Evolutionary conservation across 345 rosid genomes (phyloP).

Genomic region (Erysimum cheiranthoides): DNA sequence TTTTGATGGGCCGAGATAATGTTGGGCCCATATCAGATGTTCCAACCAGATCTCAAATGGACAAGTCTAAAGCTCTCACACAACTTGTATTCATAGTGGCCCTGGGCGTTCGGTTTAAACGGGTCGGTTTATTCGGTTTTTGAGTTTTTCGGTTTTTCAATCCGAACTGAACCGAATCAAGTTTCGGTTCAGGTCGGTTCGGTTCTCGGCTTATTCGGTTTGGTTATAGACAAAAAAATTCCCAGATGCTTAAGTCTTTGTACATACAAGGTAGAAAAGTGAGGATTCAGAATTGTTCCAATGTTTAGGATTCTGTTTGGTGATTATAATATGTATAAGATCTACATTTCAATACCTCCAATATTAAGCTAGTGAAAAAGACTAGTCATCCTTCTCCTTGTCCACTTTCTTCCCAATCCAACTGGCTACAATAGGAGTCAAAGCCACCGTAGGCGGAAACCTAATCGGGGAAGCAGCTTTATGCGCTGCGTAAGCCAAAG

Average conservation of each 20-base stretch:
- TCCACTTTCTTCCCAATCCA: slow-evolving; percentile 91
- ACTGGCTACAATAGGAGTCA: slow-evolving; percentile 85
- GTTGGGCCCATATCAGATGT: too few species aligned
- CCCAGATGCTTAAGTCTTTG: not conserved
- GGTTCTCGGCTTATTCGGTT: too few species aligned
- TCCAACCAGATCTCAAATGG: not conserved
- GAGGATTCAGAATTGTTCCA: not conserved
- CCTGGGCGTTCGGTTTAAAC: too few species aligned
- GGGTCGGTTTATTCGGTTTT: too few species aligned
- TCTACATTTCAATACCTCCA: slow-evolving; percentile 22
- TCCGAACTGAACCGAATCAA: too few species aligned
- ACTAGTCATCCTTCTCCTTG: slow-evolving; percentile 45
- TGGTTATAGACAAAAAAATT: too few species aligned
- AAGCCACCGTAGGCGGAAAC: slow-evolving; percentile 90
- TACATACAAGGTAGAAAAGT: not conserved
- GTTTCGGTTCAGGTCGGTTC: too few species aligned
- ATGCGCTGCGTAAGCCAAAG: slow-evolving; percentile 90
- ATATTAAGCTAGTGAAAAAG: not conserved
- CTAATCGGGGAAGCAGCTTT: slow-evolving; percentile 96
- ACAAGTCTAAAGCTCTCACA: not conserved
- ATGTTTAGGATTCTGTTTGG: not conserved
- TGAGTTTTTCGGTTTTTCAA: too few species aligned
- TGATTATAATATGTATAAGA: slow-evolving; percentile 3
- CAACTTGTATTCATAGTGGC: not conserved
- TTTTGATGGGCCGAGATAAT: not conserved